These are phyloP conservation scores for Purshia tridentata DNA, from an alignment of 306 rosid genomes.

Conservation along the genomic window DNA sequence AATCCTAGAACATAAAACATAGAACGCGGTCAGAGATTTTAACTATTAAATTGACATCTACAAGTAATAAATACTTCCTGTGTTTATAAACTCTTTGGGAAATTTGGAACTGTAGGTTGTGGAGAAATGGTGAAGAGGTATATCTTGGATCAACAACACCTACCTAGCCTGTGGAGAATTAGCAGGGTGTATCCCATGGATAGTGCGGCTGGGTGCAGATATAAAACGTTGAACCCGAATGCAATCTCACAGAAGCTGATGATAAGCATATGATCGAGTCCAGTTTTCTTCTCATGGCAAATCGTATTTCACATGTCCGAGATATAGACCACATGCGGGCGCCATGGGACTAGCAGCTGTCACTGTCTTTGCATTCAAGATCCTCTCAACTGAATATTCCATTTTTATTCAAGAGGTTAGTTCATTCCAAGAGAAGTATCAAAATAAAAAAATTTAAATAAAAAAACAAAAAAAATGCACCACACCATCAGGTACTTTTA, in stretches of 20 bases:
- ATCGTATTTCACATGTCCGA: slow-evolving; percentile 80
- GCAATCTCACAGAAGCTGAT: not conserved
- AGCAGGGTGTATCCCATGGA: not conserved
- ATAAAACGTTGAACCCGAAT: not conserved
- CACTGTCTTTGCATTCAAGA: slow-evolving; percentile 68
- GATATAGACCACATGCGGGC: slow-evolving; percentile 86
- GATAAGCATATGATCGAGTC: not conserved
- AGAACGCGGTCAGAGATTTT: too few species aligned
- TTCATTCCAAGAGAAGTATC: not conserved
- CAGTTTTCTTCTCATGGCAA: slow-evolving; percentile 32
- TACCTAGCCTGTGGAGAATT: not conserved
- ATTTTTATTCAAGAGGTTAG: slow-evolving; percentile 18
- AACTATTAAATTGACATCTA: not conserved
- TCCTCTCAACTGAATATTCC: slow-evolving; percentile 66
- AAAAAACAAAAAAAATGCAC: not conserved
- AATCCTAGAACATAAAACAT: too few species aligned
- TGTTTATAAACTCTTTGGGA: not conserved
- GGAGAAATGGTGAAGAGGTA: not conserved
- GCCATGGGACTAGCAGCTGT: slow-evolving; percentile 93
- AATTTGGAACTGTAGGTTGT: not conserved
- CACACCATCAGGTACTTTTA: slow-evolving; percentile 64
- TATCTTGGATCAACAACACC: not conserved
- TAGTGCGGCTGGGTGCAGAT: too few species aligned
- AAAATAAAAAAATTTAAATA: not conserved
- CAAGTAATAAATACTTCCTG: not conserved